phyloP scores from a whole-genome alignment of 257 asterid species.

The Lycium barbarum region DNA sequence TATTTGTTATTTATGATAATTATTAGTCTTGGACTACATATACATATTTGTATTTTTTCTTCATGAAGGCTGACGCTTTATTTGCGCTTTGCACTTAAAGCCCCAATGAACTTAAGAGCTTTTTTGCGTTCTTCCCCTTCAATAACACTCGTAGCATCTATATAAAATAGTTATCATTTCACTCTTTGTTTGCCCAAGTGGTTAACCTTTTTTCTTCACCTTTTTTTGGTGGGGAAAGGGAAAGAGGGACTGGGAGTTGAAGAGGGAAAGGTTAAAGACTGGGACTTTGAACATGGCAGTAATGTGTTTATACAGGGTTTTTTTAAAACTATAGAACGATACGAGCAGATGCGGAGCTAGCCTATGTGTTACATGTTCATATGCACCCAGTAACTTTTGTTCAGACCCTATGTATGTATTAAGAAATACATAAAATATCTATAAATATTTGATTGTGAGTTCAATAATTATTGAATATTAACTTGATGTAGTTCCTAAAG shows the following conservation, averaged over 20 bases:
- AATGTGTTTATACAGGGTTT: neutral
- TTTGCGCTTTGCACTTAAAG: neutral
- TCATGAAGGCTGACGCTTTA: neutral
- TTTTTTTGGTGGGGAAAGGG: neutral
- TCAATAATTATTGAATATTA: too few species aligned
- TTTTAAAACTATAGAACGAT: conserved; percentile 3
- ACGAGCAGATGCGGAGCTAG: neutral
- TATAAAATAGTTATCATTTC: neutral
- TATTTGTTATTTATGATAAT: neutral
- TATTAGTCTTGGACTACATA: conserved; percentile 1
- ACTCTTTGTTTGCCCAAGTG: neutral
- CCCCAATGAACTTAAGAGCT: neutral
- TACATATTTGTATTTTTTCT: neutral
- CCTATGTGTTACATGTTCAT: too few species aligned
- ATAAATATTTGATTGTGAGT: too few species aligned
- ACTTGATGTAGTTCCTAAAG: too few species aligned
- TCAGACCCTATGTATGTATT: too few species aligned
- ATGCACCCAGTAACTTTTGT: too few species aligned
- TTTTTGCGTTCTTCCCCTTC: neutral
- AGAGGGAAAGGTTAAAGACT: neutral
- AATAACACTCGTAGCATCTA: neutral
- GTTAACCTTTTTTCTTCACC: neutral
- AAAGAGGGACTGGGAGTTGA: neutral
- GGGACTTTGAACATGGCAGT: neutral
- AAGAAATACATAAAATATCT: too few species aligned